These are phyloP conservation scores for Aspergillus spinulosporus DNA, from an alignment of 2,329 filamentous ascomycete genomes.

Conservation along the genomic window DNA sequence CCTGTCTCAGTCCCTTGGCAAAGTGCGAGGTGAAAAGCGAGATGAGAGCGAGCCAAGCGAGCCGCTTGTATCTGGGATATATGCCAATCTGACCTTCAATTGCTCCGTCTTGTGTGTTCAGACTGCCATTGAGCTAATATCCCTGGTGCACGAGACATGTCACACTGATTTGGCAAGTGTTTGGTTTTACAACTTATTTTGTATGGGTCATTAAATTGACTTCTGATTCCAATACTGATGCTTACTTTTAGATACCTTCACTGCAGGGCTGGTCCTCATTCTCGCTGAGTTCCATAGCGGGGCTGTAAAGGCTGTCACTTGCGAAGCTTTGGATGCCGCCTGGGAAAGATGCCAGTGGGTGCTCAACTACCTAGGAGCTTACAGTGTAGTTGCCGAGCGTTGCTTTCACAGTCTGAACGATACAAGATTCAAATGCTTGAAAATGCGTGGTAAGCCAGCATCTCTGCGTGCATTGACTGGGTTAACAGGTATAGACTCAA, in stretches of 20 bases:
- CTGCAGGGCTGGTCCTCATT: not conserved
- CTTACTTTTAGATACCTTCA: not conserved
- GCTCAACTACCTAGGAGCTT: not conserved
- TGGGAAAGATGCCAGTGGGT: not conserved
- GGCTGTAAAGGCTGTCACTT: not conserved
- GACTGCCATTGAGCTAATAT: not conserved
- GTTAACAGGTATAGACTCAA: not conserved
- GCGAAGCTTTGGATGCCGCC: not conserved
- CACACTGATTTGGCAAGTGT: not conserved
- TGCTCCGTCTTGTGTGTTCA: not conserved
- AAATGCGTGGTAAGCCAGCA: not conserved
- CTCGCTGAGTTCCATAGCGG: not conserved
- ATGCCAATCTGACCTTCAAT: not conserved
- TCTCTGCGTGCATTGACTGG: not conserved
- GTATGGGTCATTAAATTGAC: not conserved
- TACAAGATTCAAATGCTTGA: not conserved
- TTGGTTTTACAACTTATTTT: constrained; percentile 2
- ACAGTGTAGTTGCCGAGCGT: not conserved
- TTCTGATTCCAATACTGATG: not conserved
- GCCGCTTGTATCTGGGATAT: not conserved
- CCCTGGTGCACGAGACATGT: not conserved
- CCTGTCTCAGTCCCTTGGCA: not conserved
- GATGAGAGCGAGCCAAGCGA: not conserved
- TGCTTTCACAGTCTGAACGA: not conserved
- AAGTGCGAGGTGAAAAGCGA: not conserved